A percentile compares a stretch with the other conserved stretches of the same genome.
phyloP scores from a whole-genome alignment of 2,329 filamentous ascomycete species.

The Fusarium sp. region DNA sequence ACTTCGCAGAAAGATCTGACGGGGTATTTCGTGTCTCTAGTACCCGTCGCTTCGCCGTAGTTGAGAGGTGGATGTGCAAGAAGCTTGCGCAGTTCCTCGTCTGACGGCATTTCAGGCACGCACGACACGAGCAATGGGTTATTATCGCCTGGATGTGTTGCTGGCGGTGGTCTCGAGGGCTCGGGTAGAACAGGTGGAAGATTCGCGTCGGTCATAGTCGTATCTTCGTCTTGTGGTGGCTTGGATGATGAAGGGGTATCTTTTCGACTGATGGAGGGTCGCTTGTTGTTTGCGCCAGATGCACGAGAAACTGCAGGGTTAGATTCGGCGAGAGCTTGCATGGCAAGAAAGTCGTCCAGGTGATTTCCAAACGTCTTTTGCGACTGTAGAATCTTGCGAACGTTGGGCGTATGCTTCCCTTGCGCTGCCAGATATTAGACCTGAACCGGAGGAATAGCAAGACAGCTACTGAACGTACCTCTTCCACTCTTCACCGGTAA shows the following conservation, averaged over 20 bases:
- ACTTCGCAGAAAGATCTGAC: conserved; percentile 78
- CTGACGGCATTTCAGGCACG: conserved; percentile 67
- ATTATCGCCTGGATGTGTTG: conserved; percentile 60
- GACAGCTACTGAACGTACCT: conserved; percentile 47
- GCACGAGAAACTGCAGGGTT: conserved; percentile 50
- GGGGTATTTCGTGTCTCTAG: conserved; percentile 63
- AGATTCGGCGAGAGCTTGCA: conserved; percentile 59
- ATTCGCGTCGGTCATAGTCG: conserved; percentile 42
- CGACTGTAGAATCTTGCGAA: conserved; percentile 80
- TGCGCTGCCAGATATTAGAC: conserved; percentile 49
- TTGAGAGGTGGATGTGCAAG: conserved; percentile 72
- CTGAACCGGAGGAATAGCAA: neutral
- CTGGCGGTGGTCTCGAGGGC: conserved; percentile 49
- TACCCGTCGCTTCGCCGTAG: conserved; percentile 71
- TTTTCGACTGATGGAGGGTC: conserved; percentile 42
- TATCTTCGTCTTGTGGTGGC: conserved; percentile 42
- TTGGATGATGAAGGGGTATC: conserved; percentile 42
- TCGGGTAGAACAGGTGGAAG: conserved; percentile 51
- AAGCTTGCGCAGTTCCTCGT: conserved; percentile 72
- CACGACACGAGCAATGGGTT: conserved; percentile 69
- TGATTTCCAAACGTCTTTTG: conserved; percentile 88
- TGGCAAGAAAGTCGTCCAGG: conserved; percentile 80
- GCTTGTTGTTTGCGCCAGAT: conserved; percentile 47
- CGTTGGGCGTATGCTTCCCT: conserved; percentile 73
- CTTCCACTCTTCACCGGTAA: conserved; percentile 67